Evolutionary conservation across 495 filamentous ascomycete genomes (phyloP), one percentile per base, ranked within the genome.

Genomic region (Neurospora terricola): DNA sequence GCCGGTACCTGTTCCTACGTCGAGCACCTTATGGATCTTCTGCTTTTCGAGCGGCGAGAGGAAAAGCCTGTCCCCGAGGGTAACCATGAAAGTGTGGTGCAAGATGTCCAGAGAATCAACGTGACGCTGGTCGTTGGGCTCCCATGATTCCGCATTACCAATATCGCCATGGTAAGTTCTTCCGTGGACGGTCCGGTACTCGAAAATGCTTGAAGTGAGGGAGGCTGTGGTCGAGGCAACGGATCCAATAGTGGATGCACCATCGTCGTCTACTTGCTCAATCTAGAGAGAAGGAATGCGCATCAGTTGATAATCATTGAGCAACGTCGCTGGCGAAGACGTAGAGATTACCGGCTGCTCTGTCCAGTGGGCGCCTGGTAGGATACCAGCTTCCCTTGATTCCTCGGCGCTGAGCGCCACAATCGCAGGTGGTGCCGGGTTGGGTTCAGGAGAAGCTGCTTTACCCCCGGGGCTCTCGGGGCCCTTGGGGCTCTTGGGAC

Each of bases 1-100:
- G 11, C 71, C 74, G n/a, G 72, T 76, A 40, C 72, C 90, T 2
- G 89, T 90, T 39, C 90, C 89, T 39, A 91, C 75, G 73, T 91
- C 90, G 1, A 91, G 79, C 10, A 87, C 83, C 38, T 84, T 84
- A 69, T 88, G 81, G 3, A 76, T 77, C 18, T 83, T 80, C 14
- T 84, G 75, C 4, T 76, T 38, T 9, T 73, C 78, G 16, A 91
- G 76, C 11, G 89, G 89, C 0, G 89, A 85, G 9, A 88, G 81
- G 76, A 84, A 86, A 3, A 90, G 73, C 66, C 82, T 82, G 23
- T 78, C 81, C 12, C 80, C 73, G 34, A 76, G 79, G 23, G 12
- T 70, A 6, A 78, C 70, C 12, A 73, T 76, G 69, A 76, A 54
- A 72, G 77, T 71, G 73, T 80, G 78, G 68, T 80, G 78, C 37